phyloP scores from a whole-genome alignment of 2,329 filamentous ascomycete genomes.

The Arthrobotrys pseudoclavata region DNA sequence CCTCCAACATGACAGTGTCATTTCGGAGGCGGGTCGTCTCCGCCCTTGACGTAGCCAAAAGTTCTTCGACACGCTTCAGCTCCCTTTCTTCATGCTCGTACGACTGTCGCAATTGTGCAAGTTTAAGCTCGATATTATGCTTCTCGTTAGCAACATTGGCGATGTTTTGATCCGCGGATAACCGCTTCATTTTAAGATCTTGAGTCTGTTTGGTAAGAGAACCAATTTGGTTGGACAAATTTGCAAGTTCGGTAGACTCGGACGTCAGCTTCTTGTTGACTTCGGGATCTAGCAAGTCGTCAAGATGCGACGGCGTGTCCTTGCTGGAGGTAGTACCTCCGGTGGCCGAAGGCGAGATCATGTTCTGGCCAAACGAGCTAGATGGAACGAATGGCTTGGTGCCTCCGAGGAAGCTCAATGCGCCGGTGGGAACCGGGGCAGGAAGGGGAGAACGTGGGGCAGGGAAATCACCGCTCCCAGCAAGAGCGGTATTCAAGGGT shows the following conservation, averaged over 20 bases:
- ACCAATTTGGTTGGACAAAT: conserved; percentile 94
- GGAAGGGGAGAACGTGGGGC: conserved; percentile 72
- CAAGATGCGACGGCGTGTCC: conserved; percentile 71
- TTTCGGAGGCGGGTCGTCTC: conserved; percentile 87
- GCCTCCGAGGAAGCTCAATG: conserved; percentile 69
- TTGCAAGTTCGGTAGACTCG: conserved; percentile 92
- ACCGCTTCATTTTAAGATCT: conserved; percentile 86
- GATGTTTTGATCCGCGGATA: conserved; percentile 82
- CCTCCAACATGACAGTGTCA: conserved; percentile 86
- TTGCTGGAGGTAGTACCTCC: conserved; percentile 72
- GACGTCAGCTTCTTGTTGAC: conserved; percentile 87
- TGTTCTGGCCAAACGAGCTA: conserved; percentile 88
- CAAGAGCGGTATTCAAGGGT: conserved; percentile 59
- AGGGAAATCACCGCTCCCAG: conserved; percentile 58
- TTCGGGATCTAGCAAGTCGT: conserved; percentile 92
- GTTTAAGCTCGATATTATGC: conserved; percentile 88
- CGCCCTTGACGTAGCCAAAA: conserved; percentile 79
- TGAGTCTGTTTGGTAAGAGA: conserved; percentile 94
- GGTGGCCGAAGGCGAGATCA: conserved; percentile 79
- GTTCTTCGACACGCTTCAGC: conserved; percentile 86
- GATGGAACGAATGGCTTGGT: conserved; percentile 92
- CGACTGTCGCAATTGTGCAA: conserved; percentile 85
- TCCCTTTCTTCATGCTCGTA: conserved; percentile 95
- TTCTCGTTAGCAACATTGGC: conserved; percentile 87
- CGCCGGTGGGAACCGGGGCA: conserved; percentile 66